Conservation (phyloP, 2,329 filamentous ascomycete species). For the Pseudocercospora fijiensis region DNA sequence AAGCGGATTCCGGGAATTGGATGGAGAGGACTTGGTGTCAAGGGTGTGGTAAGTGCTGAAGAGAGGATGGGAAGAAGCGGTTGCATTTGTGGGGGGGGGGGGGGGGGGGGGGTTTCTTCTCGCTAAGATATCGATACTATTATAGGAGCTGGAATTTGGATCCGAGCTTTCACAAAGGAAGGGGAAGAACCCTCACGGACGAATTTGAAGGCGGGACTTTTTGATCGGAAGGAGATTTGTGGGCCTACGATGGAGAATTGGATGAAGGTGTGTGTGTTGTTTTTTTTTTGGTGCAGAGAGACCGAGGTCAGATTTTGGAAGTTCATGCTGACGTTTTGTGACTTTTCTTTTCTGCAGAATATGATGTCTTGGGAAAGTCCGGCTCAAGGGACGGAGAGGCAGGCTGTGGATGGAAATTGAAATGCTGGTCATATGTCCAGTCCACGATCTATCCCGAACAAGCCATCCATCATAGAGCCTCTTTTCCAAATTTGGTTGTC, state of each 20-base stretch:
- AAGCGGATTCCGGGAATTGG: constrained; percentile 14
- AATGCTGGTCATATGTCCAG: too few relatives aligned
- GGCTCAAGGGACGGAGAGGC: constrained; percentile 11
- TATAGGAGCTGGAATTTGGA: constrained; percentile 13
- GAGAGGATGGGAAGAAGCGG: too few relatives aligned
- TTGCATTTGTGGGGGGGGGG: too few relatives aligned
- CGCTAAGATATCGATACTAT: too few relatives aligned
- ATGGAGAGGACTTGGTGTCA: constrained; percentile 17
- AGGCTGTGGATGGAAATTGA: constrained; percentile 18
- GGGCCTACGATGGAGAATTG: constrained; percentile 19
- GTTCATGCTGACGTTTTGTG: background rate
- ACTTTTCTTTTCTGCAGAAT: too few relatives aligned
- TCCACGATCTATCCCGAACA: too few relatives aligned
- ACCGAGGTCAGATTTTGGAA: background rate
- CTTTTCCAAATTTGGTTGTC: background rate
- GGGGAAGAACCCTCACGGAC: constrained; percentile 4
- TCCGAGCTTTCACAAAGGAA: background rate
- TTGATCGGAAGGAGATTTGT: constrained; percentile 11
- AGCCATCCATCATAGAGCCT: background rate
- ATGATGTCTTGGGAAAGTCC: constrained; percentile 16
- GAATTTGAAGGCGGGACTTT: constrained; percentile 17
- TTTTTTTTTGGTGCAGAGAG: too few relatives aligned
- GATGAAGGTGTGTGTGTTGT: constrained; percentile 13
- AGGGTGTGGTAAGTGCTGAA: background rate
- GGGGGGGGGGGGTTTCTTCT: too few relatives aligned